Percentiles rank a stretch among this genome's conserved stretches.
phyloP scores from a whole-genome alignment of 768 basidiomycete genomes.

The Boletus rubescentipes region DNA sequence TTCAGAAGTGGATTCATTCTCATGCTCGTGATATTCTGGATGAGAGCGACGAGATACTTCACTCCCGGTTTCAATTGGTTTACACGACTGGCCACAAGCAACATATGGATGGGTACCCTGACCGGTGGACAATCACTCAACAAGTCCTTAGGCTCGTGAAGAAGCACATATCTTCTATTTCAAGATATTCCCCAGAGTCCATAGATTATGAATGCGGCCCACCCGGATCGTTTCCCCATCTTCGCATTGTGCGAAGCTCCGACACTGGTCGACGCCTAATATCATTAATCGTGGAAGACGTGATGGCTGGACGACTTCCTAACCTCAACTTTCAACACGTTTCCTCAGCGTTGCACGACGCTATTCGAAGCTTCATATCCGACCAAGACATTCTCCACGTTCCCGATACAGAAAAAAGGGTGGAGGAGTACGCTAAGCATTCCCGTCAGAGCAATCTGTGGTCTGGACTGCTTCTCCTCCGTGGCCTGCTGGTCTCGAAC shows the following conservation, averaged over 20 bases:
- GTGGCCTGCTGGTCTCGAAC: constrained; percentile 29
- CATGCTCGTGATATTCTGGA: too few relatives aligned
- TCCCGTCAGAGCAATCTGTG: background rate
- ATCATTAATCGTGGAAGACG: background rate
- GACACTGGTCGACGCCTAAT: background rate
- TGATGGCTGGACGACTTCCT: background rate
- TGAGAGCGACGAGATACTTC: too few relatives aligned
- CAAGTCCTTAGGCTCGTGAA: constrained; percentile 23
- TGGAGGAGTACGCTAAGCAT: background rate
- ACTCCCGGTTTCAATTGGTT: background rate
- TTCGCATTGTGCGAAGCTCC: background rate
- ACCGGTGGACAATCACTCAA: constrained; percentile 30
- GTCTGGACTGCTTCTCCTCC: constrained; percentile 15
- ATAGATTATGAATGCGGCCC: constrained; percentile 6
- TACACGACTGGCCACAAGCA: constrained; percentile 29
- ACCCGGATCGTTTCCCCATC: too few relatives aligned
- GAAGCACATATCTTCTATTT: background rate
- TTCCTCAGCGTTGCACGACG: background rate
- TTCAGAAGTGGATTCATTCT: too few relatives aligned
- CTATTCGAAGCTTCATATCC: background rate
- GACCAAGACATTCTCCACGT: background rate
- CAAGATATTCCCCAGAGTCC: background rate
- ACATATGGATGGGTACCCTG: constrained; percentile 26
- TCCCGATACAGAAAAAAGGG: background rate
- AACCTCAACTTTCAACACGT: background rate